Evolutionary conservation across 352 stramenopile species (phyloP), one percentile per base, ranked within the genome.

Genomic region (Phytophthora chlamydospora): DNA sequence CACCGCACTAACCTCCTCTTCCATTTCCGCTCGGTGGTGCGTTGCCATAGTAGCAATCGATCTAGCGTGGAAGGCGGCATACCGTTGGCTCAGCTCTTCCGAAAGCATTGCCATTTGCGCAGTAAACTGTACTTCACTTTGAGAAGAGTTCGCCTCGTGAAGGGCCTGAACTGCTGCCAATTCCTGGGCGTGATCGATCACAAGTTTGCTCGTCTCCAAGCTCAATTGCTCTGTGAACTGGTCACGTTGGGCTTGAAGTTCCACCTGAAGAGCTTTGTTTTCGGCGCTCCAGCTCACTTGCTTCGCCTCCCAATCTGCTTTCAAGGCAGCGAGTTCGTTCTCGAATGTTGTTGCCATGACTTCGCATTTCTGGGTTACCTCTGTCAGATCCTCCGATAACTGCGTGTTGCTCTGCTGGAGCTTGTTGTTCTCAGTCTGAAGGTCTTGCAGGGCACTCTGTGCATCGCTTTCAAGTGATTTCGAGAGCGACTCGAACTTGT

Each of bases 1-100:
- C 13, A 81, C 19, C 12, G 36, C 40, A 6, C 48, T 24, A 3
- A 70, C 61, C 19, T 70, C 66, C 16, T 76, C 51, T n/a, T 85
- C 71, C 32, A 83, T 21, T 11, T 71, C 50, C 0, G 4, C 27
- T 36, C 55, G 40, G 45, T 86, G 62, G 4, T 51, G 29, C 4
- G 16, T 3, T 11, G 17, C 35, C 12, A 52, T n/a, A 0, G 41
- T 29, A 8, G 31, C n/a, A 11, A 76, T 16, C 2, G 54, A 31
- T 19, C 52, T 7, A 11, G 10, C 13, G 6, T 61, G 43, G n/a
- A 58, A 58, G 6, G 16, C 58, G 3, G 17, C 29, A 34, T 62
- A 49, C 6, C 38, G 34, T 29, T 69, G 64, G 2, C n/a, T 59
- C 31, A 46, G 14, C 21, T 73, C 64, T 65, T 73, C 64, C 10